Evolutionary conservation across 176 grass and related monocot genomes (phyloP).

Genomic region (Dendrocalamus sinicus): DNA sequence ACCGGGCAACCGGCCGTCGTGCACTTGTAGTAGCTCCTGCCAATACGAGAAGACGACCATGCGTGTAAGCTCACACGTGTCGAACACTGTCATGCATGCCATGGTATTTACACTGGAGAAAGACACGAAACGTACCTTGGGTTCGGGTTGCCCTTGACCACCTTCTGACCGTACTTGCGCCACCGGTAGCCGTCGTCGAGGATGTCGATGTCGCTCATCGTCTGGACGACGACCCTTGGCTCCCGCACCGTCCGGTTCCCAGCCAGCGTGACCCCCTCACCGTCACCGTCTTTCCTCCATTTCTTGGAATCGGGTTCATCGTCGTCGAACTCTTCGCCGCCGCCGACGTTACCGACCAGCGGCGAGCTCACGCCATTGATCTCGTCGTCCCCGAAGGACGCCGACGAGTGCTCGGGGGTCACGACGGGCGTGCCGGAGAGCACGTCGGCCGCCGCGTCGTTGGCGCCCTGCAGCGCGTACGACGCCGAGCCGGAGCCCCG

Average conservation of each 20-base stretch:
- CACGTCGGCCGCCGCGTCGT: conserved; percentile 36
- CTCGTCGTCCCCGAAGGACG: conserved; percentile 77
- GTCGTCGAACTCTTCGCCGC: conserved; percentile 40
- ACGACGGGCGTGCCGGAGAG: conserved; percentile 50
- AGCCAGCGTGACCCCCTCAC: conserved; percentile 25
- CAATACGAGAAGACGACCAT: neutral
- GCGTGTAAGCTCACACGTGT: conserved; percentile 18
- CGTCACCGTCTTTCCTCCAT: conserved; percentile 63
- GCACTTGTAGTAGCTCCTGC: conserved; percentile 98
- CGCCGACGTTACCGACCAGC: conserved; percentile 10
- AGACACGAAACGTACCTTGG: conserved; percentile 45
- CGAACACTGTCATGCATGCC: neutral
- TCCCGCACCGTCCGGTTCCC: conserved; percentile 74
- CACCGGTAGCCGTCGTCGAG: conserved; percentile 71
- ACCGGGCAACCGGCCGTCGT: conserved; percentile 71
- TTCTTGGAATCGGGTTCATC: conserved; percentile 67
- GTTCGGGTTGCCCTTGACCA: conserved; percentile 77
- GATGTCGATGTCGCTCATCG: conserved; percentile 88
- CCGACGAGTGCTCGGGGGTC: conserved; percentile 85
- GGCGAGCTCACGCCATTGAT: conserved; percentile 59
- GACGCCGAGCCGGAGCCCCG: conserved; percentile 38
- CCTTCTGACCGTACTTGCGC: conserved; percentile 77
- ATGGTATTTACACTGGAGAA: neutral
- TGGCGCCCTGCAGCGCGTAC: conserved; percentile 34
- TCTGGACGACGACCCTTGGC: conserved; percentile 78